Evolutionary conservation across 805 yeast species (phyloP).

Genomic region (Spathaspora arborariae): DNA sequence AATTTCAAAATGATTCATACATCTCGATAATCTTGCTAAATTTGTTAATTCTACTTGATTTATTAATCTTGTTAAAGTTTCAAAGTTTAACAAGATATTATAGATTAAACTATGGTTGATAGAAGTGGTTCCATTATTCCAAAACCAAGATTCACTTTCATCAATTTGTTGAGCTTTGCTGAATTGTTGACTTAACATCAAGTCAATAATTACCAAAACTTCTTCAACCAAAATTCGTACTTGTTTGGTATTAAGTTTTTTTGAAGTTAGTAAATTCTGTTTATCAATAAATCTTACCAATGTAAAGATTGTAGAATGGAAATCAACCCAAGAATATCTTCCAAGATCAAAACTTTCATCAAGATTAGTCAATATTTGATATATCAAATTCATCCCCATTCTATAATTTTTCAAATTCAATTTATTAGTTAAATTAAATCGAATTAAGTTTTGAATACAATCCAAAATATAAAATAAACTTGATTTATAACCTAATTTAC

Average conservation of each 20-base stretch:
- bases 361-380: conserved; percentile 19
- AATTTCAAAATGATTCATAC: conserved; percentile 15
- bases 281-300: conserved; percentile 27
- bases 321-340: conserved; percentile 33
- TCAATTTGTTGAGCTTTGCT: conserved; percentile 13
- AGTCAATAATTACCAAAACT: conserved; percentile 16
- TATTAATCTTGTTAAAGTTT: conserved; percentile 8
- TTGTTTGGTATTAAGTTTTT: conserved; percentile 11
- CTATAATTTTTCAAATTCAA: conserved; percentile 29
- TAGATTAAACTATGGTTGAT: conserved; percentile 30
- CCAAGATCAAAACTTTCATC: conserved; percentile 12
- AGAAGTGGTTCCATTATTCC: conserved; percentile 18
- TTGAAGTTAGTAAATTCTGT: conserved; percentile 14
- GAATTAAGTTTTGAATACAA: conserved; percentile 22
- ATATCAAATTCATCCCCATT: conserved; percentile 23
- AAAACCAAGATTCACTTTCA: conserved; percentile 5
- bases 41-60: conserved; percentile 2
- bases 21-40: conserved; percentile 12
- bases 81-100: conserved; percentile 23
- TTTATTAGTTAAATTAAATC: conserved; percentile 37
- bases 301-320: conserved; percentile 25
- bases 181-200: conserved; percentile 16
- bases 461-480: conserved; percentile 32
- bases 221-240: conserved; percentile 23
- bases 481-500: conserved; percentile 23